A percentile compares a stretch with the other conserved stretches of the same genome.
phyloP scores from a whole-genome alignment of 495 filamentous ascomycete species.

The Mytilinidion resinicola region DNA sequence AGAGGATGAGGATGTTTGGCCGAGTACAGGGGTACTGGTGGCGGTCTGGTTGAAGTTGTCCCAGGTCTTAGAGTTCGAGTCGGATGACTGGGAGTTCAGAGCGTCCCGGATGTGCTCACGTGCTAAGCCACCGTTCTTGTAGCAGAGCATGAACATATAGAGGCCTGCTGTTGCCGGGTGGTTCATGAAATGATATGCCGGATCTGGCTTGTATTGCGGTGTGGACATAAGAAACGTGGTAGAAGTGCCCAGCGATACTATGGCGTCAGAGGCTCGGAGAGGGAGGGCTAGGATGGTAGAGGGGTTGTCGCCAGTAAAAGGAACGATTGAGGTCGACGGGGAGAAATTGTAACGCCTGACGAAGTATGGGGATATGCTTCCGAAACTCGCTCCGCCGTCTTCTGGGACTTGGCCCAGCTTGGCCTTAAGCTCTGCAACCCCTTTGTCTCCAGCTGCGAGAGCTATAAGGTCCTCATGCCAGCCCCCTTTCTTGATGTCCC shows the following conservation, averaged over 20 bases:
- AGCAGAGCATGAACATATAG: conserved; percentile 97
- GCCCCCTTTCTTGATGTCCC: conserved; percentile 69
- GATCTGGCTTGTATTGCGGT: conserved; percentile 78
- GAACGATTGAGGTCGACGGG: conserved; percentile 63
- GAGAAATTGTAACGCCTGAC: conserved; percentile 70
- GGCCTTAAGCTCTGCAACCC: conserved; percentile 57
- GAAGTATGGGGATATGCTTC: conserved; percentile 69
- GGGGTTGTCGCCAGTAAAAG: conserved; percentile 94
- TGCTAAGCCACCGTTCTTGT: conserved; percentile 93
- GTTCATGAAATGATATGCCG: conserved; percentile 51
- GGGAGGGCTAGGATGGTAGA: conserved; percentile 89
- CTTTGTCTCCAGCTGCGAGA: conserved; percentile 67
- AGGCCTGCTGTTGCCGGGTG: conserved; percentile 40
- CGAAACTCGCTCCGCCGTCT: conserved; percentile 75
- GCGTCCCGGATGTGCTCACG: conserved; percentile 81
- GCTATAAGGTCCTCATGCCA: conserved; percentile 71
- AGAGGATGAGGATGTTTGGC: conserved; percentile 46
- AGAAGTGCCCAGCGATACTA: conserved; percentile 88
- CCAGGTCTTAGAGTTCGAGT: conserved; percentile 52
- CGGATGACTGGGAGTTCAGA: conserved; percentile 43
- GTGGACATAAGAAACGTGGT: conserved; percentile 98
- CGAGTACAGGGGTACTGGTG: conserved; percentile 58
- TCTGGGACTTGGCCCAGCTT: conserved; percentile 76
- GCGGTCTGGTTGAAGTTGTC: conserved; percentile 66
- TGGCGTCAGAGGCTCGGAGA: conserved; percentile 77